These are phyloP conservation scores for Mucor indicus DNA, from an alignment of 371 early-diverging fungal genomes.

Conservation along the genomic window DNA sequence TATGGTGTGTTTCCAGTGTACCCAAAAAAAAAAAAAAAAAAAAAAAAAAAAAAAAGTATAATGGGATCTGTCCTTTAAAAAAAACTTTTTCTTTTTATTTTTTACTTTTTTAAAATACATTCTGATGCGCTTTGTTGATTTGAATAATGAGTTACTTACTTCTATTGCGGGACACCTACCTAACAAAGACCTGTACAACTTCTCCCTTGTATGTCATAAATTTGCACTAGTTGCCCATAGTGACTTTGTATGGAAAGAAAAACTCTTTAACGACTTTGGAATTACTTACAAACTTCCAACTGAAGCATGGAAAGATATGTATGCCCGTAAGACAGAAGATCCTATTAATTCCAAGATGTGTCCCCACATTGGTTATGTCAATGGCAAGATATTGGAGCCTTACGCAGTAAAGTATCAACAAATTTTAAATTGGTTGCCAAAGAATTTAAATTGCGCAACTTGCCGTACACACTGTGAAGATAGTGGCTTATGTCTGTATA, in stretches of 20 bases:
- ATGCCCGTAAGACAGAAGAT: conserved; percentile 29
- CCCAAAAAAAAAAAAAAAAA: no score
- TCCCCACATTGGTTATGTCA: conserved; percentile 39
- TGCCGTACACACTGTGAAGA: conserved; percentile 34
- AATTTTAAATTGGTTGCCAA: conserved; percentile 34
- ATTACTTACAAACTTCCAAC: conserved; percentile 40
- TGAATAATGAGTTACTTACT: conserved; percentile 38
- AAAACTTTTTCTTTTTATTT: no score
- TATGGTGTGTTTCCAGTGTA: no score
- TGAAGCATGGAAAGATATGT: conserved; percentile 40
- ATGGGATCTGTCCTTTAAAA: no score
- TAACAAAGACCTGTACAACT: conserved; percentile 19
- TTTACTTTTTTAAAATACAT: no score
- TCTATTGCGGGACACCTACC: conserved; percentile 35
- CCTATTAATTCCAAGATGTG: conserved; percentile 37
- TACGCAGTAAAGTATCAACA: conserved; percentile 34
- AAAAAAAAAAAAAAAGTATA: no score
- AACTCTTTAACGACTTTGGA: conserved; percentile 34
- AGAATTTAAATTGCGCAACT: conserved; percentile 35
- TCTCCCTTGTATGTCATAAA: conserved; percentile 30
- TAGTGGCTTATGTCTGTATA: conserved; percentile 22
- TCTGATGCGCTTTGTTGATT: conserved; percentile 13
- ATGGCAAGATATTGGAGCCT: conserved; percentile 23
- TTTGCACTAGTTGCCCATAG: conserved; percentile 29
- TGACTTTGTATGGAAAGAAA: conserved; percentile 42